A percentile compares a stretch with the other conserved stretches of the same genome.
These are phyloP conservation scores for Phytopythium delawarense DNA, from an alignment of 352 stramenopile species.

Conservation along the genomic window DNA sequence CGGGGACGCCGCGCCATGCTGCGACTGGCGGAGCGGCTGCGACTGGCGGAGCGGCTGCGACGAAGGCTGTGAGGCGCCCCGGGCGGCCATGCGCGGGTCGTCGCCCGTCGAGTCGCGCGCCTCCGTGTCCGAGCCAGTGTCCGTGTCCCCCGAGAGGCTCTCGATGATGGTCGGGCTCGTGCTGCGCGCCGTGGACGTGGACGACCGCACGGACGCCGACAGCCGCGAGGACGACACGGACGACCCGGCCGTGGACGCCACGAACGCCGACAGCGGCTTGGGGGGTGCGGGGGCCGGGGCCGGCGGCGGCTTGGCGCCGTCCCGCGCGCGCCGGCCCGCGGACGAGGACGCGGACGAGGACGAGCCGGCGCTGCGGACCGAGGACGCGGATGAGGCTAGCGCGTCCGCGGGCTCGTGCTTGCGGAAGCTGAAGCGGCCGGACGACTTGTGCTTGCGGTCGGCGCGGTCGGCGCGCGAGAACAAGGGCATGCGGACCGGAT, in stretches of 20 bases:
- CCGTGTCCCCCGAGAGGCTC: slow-evolving; percentile 32
- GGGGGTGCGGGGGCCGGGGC: not conserved
- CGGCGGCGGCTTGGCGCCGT: slow-evolving; percentile 15
- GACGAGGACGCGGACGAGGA: not conserved
- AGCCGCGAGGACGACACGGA: slow-evolving; percentile 32
- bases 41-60: slow-evolving; percentile 14
- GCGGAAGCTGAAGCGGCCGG: slow-evolving; percentile 61
- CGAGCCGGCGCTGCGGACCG: slow-evolving; percentile 10
- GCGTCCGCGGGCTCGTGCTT: slow-evolving; percentile 39
- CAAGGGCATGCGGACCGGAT: slow-evolving; percentile 47
- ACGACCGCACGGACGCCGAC: slow-evolving; percentile 38
- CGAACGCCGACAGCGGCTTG: slow-evolving; percentile 17
- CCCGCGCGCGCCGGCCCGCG: slow-evolving; percentile 1
- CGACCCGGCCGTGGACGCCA: slow-evolving; percentile 16
- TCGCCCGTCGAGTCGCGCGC: slow-evolving; percentile 3
- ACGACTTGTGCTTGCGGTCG: slow-evolving; percentile 46
- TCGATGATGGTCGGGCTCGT: slow-evolving; percentile 38
- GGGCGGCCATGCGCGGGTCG: not conserved
- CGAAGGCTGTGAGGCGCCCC: slow-evolving; percentile 6
- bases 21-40: not conserved
- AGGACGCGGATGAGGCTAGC: slow-evolving; percentile 18
- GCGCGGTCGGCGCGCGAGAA: slow-evolving; percentile 39
- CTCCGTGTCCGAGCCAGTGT: slow-evolving; percentile 27
- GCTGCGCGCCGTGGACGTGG: slow-evolving; percentile 34
- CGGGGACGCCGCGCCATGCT: not conserved